phyloP scores from a whole-genome alignment of 1,284 basidiomycete species.

The Xerocomus cyaneibrunnescens region DNA sequence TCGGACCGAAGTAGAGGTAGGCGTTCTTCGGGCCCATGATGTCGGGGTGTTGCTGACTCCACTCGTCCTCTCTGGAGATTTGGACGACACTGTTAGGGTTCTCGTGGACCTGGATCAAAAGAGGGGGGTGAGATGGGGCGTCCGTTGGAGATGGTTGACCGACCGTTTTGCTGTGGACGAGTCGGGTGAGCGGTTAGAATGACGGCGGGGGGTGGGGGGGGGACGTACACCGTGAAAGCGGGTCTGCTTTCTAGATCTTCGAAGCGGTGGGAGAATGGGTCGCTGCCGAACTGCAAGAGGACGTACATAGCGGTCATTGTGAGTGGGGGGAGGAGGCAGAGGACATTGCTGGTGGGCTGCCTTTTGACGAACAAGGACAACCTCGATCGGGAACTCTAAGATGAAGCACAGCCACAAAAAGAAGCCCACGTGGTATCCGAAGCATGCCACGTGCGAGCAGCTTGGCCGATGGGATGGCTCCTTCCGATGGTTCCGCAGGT shows the following conservation, averaged over 20 bases:
- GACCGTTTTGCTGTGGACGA: slow-evolving; percentile 17
- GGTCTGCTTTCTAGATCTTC: slow-evolving; percentile 59
- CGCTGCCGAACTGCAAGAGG: slow-evolving; percentile 61
- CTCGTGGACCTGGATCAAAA: slow-evolving; percentile 43
- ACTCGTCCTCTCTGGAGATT: slow-evolving; percentile 58
- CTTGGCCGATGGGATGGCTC: slow-evolving; percentile 4
- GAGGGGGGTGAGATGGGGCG: neutral
- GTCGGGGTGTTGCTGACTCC: slow-evolving; percentile 60
- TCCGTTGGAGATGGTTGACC: neutral
- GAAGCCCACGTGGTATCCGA: slow-evolving; percentile 33
- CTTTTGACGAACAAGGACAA: slow-evolving; percentile 37
- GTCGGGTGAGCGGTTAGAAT: slow-evolving; percentile 9
- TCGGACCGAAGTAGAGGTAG: slow-evolving; percentile 71
- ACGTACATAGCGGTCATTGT: slow-evolving; percentile 44
- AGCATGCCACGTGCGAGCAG: slow-evolving; percentile 27
- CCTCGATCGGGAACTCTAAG: slow-evolving; percentile 32
- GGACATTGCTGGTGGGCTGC: slow-evolving; percentile 14
- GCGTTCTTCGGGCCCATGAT: slow-evolving; percentile 72
- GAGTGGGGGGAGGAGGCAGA: slow-evolving; percentile 18
- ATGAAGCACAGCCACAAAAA: slow-evolving; percentile 33
- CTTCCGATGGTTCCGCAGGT: slow-evolving; percentile 13
- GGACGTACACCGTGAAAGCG: slow-evolving; percentile 66
- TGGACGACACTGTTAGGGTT: slow-evolving; percentile 61
- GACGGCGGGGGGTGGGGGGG: neutral
- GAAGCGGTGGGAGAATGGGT: slow-evolving; percentile 59